These are phyloP conservation scores for Aleurites moluccanus DNA, from an alignment of 441 rosid genomes.

Conservation along the genomic window DNA sequence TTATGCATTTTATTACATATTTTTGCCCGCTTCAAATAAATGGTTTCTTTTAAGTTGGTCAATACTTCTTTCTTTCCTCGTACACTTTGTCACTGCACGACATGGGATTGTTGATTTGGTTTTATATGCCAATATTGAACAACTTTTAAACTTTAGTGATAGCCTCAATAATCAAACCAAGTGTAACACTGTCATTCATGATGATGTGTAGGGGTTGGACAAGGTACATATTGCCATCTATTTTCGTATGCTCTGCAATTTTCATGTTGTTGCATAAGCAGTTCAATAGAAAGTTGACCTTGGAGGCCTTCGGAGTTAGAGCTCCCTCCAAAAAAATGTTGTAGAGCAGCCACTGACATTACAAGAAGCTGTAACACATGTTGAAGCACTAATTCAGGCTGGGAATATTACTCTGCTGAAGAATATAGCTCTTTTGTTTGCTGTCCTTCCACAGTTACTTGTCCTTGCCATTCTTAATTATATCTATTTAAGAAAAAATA, in stretches of 20 bases:
- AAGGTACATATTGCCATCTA: constrained; percentile 53
- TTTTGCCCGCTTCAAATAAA: no score
- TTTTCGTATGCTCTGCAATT: constrained; percentile 48
- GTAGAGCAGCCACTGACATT: constrained; percentile 83
- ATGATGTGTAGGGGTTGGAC: constrained; percentile 68
- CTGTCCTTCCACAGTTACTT: constrained; percentile 72
- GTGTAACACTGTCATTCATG: constrained; percentile 24
- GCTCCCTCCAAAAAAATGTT: constrained; percentile 73
- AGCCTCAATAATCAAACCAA: constrained; percentile 2
- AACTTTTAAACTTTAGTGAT: background rate
- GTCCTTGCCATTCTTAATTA: constrained; percentile 17
- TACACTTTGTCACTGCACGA: no score
- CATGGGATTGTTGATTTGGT: background rate
- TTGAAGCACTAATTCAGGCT: constrained; percentile 68
- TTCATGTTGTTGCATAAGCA: constrained; percentile 62
- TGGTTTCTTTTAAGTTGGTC: no score
- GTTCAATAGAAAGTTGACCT: constrained; percentile 49
- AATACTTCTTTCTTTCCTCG: no score
- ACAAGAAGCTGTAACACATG: constrained; percentile 70
- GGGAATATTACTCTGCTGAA: constrained; percentile 79
- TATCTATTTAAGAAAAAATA: background rate
- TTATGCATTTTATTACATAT: no score
- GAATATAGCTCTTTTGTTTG: constrained; percentile 78
- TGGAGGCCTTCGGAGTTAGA: constrained; percentile 58
- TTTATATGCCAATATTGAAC: background rate